Percentiles rank a stretch among this genome's conserved stretches.
These are phyloP conservation scores for Hyaloperonospora brassicae DNA, from an alignment of 352 stramenopile genomes.

Conservation along the genomic window DNA sequence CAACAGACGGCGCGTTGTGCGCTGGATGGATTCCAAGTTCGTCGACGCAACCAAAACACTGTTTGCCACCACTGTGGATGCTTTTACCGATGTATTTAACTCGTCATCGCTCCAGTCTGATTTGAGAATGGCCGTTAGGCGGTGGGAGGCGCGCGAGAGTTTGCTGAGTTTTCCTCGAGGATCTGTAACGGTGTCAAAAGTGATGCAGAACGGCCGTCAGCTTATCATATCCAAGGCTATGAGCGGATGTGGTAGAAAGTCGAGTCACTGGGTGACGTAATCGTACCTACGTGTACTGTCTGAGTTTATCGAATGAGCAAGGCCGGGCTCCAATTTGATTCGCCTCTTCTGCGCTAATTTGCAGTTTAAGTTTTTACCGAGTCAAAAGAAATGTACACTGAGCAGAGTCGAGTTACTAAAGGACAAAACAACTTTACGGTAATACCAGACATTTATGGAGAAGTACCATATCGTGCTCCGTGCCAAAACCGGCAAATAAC, in stretches of 20 bases:
- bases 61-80: too few relatives aligned
- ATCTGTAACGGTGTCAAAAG: not conserved
- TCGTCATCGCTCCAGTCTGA: too few relatives aligned
- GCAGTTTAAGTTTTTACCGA: too few relatives aligned
- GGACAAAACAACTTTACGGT: constrained; percentile 2
- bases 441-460: constrained; percentile 3
- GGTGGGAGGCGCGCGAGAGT: not conserved
- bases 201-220: too few relatives aligned
- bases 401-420: not conserved
- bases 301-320: not conserved
- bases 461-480: constrained; percentile 4
- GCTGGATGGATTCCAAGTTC: too few relatives aligned
- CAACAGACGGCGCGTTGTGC: too few relatives aligned
- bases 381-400: too few relatives aligned
- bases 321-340: too few relatives aligned
- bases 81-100: too few relatives aligned
- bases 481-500: constrained; percentile 1
- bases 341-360: too few relatives aligned
- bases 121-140: too few relatives aligned
- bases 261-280: not conserved
- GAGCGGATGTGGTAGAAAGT: not conserved
- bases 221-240: not conserved
- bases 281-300: not conserved
- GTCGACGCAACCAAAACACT: too few relatives aligned
- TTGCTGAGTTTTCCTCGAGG: not conserved